Conservation (phyloP, 2,329 filamentous ascomycete genomes). For the Aspergillus hortae region DNA sequence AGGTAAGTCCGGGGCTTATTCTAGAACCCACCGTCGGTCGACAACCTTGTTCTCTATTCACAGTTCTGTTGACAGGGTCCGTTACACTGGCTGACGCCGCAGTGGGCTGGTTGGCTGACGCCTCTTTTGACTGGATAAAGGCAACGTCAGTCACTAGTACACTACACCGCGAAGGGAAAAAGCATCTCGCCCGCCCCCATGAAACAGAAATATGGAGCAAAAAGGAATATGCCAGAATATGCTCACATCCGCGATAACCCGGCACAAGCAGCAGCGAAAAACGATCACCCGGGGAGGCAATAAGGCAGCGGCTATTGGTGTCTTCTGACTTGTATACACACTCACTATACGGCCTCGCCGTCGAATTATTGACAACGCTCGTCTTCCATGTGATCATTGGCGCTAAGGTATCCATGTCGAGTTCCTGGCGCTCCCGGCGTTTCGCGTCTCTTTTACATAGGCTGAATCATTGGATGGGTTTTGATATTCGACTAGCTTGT, state of each 20-base stretch:
- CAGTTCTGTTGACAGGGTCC: not conserved
- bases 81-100: not conserved
- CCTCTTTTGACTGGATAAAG: not conserved
- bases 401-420: not conserved
- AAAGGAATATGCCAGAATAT: not conserved
- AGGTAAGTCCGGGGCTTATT: not conserved
- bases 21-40: not conserved
- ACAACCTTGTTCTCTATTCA: not conserved
- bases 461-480: not conserved
- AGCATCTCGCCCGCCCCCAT: not conserved
- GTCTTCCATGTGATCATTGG: not conserved
- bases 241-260: not conserved
- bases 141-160: not conserved
- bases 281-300: not conserved
- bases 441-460: not conserved
- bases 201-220: not conserved
- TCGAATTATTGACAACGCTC: not conserved
- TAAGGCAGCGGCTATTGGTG: not conserved
- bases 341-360: too few species aligned
- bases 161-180: too few species aligned
- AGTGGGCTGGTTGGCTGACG: not conserved
- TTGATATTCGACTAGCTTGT: too few species aligned
- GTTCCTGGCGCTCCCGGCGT: conserved; percentile 1
- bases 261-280: not conserved
- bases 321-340: not conserved